Conservation (phyloP, 2,329 filamentous ascomycete genomes). For the Dendrostoma leiphaemia region DNA sequence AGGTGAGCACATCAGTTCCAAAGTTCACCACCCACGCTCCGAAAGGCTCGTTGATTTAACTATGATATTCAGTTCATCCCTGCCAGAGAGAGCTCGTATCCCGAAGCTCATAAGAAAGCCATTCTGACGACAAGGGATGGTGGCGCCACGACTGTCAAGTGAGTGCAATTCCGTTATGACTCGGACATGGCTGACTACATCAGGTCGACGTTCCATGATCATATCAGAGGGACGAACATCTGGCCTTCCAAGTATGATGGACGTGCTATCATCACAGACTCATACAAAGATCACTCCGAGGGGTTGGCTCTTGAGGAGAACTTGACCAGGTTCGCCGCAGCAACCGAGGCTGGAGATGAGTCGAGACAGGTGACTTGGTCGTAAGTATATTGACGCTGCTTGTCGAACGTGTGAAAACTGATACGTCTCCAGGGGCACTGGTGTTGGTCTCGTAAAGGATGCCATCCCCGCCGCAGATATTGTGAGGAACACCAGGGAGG, state of each 20-base stretch:
- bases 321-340: slow-evolving; percentile 34
- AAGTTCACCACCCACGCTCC: too few species aligned
- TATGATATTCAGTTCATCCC: slow-evolving; percentile 38
- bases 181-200: background rate
- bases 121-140: slow-evolving; percentile 43
- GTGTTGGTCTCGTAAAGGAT: slow-evolving; percentile 43
- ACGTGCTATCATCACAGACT: slow-evolving; percentile 37
- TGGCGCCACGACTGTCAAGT: slow-evolving; percentile 45
- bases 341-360: slow-evolving; percentile 31
- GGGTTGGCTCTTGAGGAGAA: slow-evolving; percentile 43
- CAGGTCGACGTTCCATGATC: slow-evolving; percentile 39
- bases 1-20: too few species aligned
- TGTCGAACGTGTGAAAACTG: slow-evolving; percentile 6
- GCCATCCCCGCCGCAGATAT: slow-evolving; percentile 40
- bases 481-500: slow-evolving; percentile 38
- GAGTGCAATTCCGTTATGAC: background rate
- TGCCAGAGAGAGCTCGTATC: slow-evolving; percentile 40
- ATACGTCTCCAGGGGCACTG: slow-evolving; percentile 34
- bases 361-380: slow-evolving; percentile 36
- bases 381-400: too few species aligned
- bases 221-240: slow-evolving; percentile 34
- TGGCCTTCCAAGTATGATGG: slow-evolving; percentile 45
- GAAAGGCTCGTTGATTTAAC: too few species aligned
- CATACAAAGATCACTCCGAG: slow-evolving; percentile 37
- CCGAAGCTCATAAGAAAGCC: slow-evolving; percentile 37